Evolutionary conservation across 352 stramenopile genomes (phyloP).

Genomic region (Globisporangium acanthophoron): DNA sequence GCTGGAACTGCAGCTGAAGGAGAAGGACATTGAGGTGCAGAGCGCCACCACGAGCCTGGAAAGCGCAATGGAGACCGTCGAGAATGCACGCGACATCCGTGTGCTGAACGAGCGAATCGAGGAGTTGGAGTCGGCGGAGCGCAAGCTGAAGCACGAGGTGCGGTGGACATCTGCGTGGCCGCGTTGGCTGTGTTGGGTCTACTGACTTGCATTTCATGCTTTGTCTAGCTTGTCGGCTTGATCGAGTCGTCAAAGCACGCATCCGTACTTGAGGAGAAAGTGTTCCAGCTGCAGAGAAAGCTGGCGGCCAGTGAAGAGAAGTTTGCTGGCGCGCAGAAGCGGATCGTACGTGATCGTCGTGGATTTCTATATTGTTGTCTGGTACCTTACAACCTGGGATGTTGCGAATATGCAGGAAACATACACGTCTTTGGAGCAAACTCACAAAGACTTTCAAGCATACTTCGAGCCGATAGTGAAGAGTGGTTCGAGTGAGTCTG

Average conservation of each 20-base stretch:
- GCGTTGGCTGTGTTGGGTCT: too few species aligned
- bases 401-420: constrained; percentile 21
- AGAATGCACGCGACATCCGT: constrained; percentile 44
- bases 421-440: constrained; percentile 33
- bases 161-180: too few species aligned
- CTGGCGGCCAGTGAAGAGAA: constrained; percentile 49
- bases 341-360: constrained; percentile 32
- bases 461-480: constrained; percentile 49
- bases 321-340: constrained; percentile 32
- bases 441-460: constrained; percentile 34
- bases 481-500: constrained; percentile 32
- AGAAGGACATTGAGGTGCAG: constrained; percentile 53
- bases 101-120: constrained; percentile 54
- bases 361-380: neutral
- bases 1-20: constrained; percentile 50
- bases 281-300: constrained; percentile 49
- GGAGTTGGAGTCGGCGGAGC: constrained; percentile 52
- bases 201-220: neutral
- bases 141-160: constrained; percentile 71
- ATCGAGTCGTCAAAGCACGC: constrained; percentile 62
- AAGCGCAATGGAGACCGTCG: constrained; percentile 40
- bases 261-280: constrained; percentile 56
- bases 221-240: constrained; percentile 45
- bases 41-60: constrained; percentile 33
- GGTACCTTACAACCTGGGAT: neutral